Percentiles rank a stretch among this genome's conserved stretches.
Conservation (phyloP, 257 asterid genomes). For the Jaltomata sinuosa region DNA sequence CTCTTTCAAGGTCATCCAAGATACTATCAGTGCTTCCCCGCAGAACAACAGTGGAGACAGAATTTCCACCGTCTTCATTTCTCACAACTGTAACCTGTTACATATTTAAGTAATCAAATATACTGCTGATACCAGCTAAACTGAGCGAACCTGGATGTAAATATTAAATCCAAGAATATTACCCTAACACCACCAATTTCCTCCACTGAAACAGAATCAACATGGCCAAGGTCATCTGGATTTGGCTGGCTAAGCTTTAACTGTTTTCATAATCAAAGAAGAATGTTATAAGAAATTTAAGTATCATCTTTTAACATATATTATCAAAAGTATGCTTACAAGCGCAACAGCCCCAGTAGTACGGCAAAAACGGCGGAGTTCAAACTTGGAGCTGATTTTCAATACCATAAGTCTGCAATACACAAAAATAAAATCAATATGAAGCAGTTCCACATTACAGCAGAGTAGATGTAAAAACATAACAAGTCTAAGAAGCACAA, state of each 20-base stretch:
- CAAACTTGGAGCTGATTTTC: slow-evolving; percentile 92
- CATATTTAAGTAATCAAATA: neutral
- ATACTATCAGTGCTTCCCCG: slow-evolving; percentile 97
- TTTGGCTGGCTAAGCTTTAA: slow-evolving; percentile 78
- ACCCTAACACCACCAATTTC: slow-evolving; percentile 98
- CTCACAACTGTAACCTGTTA: slow-evolving; percentile 86
- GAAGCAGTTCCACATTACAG: neutral
- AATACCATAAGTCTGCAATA: slow-evolving; percentile 82
- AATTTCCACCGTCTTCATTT: slow-evolving; percentile 95
- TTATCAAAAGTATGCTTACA: slow-evolving; percentile 38
- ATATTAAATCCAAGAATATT: slow-evolving; percentile 15
- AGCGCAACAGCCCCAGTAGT: slow-evolving; percentile 85
- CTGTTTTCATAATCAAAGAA: slow-evolving; percentile 36
- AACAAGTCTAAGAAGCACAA: neutral
- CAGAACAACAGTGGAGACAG: slow-evolving; percentile 80
- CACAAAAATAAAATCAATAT: slow-evolving; percentile 3
- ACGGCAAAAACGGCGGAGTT: slow-evolving; percentile 89
- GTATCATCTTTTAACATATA: neutral
- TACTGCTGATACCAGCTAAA: neutral
- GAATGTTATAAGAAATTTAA: slow-evolving; percentile 14
- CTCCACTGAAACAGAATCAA: slow-evolving; percentile 89
- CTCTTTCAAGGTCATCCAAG: slow-evolving; percentile 93
- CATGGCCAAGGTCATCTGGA: slow-evolving; percentile 93
- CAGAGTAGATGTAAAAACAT: neutral
- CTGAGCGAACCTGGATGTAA: neutral